Evolutionary conservation across 495 filamentous ascomycete species (phyloP).

Genomic region (Lepraria neglecta): DNA sequence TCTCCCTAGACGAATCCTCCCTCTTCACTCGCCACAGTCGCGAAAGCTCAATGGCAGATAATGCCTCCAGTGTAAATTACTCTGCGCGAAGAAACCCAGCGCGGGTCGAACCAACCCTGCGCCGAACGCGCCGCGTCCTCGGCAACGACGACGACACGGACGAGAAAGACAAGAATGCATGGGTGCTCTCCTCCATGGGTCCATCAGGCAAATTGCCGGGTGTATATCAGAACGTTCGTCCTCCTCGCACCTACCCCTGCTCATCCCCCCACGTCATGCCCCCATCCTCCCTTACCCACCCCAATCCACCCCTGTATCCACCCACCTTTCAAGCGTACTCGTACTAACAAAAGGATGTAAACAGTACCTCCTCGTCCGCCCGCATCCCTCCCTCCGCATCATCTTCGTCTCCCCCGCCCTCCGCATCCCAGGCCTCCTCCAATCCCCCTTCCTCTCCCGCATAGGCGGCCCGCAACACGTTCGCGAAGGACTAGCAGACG

Average conservation of each 20-base stretch:
- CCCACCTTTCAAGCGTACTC: background rate
- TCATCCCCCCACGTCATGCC: slow-evolving; percentile 4
- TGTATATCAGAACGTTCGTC: slow-evolving; percentile 45
- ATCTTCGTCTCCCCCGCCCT: slow-evolving; percentile 62
- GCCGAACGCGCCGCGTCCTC: slow-evolving; percentile 20
- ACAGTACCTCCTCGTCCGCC: slow-evolving; percentile 58
- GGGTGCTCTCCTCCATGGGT: slow-evolving; percentile 22
- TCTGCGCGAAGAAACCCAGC: slow-evolving; percentile 26
- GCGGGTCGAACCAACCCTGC: slow-evolving; percentile 26
- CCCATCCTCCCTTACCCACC: background rate
- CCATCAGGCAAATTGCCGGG: slow-evolving; percentile 37
- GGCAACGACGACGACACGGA: slow-evolving; percentile 25
- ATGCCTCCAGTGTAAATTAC: slow-evolving; percentile 18
- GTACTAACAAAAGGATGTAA: slow-evolving; percentile 38
- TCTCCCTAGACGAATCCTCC: slow-evolving; percentile 26
- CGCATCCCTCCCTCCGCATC: slow-evolving; percentile 53
- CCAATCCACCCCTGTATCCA: slow-evolving; percentile 1
- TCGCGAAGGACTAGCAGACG: slow-evolving; percentile 46
- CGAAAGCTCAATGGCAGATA: slow-evolving; percentile 21
- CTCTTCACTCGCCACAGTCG: slow-evolving; percentile 22
- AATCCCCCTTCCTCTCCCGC: slow-evolving; percentile 54
- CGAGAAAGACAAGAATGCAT: slow-evolving; percentile 29
- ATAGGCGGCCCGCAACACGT: slow-evolving; percentile 51
- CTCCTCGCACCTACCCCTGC: background rate
- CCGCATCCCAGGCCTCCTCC: slow-evolving; percentile 57